Conservation (phyloP, 2,329 filamentous ascomycete species). For the Rutstroemia sydowiana region DNA sequence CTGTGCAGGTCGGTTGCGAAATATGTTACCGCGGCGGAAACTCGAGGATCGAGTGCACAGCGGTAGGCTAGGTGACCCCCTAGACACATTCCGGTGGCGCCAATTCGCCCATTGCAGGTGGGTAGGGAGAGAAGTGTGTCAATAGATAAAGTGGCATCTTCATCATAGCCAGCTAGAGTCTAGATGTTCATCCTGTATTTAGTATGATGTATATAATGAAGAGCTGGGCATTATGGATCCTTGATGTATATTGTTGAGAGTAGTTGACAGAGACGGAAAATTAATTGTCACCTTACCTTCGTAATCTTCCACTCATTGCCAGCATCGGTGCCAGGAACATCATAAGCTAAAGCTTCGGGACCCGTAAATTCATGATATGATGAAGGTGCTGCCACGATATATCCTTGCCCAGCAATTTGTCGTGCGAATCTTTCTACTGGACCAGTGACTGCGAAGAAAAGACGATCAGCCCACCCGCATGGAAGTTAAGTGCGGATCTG, state of each 20-base stretch:
- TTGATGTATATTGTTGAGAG: too few species aligned
- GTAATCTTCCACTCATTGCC: conserved; percentile 82
- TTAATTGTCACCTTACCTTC: conserved; percentile 45
- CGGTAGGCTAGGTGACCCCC: conserved; percentile 78
- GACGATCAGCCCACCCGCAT: background rate
- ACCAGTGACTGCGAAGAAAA: conserved; percentile 60
- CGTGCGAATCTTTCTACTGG: conserved; percentile 84
- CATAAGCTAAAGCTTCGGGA: conserved; percentile 76
- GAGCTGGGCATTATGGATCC: too few species aligned
- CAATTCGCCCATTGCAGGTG: conserved; percentile 75
- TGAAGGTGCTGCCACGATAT: conserved; percentile 84
- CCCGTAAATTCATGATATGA: conserved; percentile 92
- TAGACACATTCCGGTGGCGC: conserved; percentile 83
- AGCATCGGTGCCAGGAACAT: conserved; percentile 77
- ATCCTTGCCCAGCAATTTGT: conserved; percentile 87
- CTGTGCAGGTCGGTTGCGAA: conserved; percentile 90
- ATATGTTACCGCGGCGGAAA: conserved; percentile 74
- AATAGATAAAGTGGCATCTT: conserved; percentile 61
- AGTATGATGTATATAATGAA: background rate
- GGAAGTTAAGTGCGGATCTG: too few species aligned
- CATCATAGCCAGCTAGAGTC: conserved; percentile 81
- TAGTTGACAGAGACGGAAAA: conserved; percentile 2
- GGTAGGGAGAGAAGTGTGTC: conserved; percentile 63
- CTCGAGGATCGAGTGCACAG: conserved; percentile 65
- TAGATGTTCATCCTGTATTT: conserved; percentile 29